Evolutionary conservation across 2,329 filamentous ascomycete species (phyloP), one percentile per base, ranked within the genome.

Genomic region (Sodiomyces alkalinus): DNA sequence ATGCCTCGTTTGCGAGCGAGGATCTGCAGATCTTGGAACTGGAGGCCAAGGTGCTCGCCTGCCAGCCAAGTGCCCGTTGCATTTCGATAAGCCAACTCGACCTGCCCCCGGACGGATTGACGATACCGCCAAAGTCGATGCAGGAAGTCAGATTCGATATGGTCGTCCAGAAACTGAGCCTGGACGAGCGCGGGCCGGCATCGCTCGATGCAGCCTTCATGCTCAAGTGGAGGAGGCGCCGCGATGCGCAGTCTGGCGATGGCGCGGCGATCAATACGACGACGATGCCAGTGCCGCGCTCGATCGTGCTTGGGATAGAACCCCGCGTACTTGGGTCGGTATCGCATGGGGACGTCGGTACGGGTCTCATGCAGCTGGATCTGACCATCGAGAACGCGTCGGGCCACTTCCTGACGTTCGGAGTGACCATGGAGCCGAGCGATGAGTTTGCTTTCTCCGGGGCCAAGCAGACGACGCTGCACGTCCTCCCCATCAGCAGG

Each of bases 401-500:
- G 1, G 79, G 75, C 48, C 90, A 98, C 50, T 92, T 93, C 53
- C 68, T 98, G 27, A 93, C 86, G 0, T 98, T 98, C 53, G 85
- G 81, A 17, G 53, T 96, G 27, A 74, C 65, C 16, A 92, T 98
- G 85, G 87, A 98, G 41, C 80, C 85, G 3, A 87, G 74, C 47
- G 83, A 92, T 38, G 71, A 83, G 29, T 96, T 96, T 52, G 87
- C 85, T 0, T 96, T 98, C 51, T 85, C 81, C 6, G 90, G 90
- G 0, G 63, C 81, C 2, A 96, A 96, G 56, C 66, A 79, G 39
- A 75, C 73, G 9, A 78, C 77, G 2, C 42, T 94, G 29, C 82
- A 90, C 44, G 57, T 96, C 22, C 66, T 93, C 25, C 90, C 90
- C 0, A 60, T 93, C 36, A 86, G 81, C 33, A 62, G 86, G 34